A percentile compares a stretch with the other conserved stretches of the same genome.
Conservation (phyloP, 805 yeast species). For the Candida caryicola region DNA sequence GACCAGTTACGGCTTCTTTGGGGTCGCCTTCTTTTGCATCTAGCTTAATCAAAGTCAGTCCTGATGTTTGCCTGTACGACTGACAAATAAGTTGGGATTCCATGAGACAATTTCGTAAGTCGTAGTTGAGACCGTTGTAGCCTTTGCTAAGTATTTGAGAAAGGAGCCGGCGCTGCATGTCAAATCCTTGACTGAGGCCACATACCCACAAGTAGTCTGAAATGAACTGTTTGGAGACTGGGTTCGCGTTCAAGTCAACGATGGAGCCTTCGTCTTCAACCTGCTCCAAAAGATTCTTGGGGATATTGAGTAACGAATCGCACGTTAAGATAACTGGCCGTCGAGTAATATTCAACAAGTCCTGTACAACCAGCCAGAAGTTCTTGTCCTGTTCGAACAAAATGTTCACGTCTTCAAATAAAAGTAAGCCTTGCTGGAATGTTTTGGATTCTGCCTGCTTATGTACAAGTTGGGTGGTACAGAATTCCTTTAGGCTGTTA, state of each 20-base stretch:
- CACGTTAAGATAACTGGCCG: constrained; percentile 74
- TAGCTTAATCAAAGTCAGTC: background rate
- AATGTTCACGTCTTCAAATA: constrained; percentile 84
- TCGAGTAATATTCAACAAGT: constrained; percentile 56
- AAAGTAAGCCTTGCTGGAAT: constrained; percentile 62
- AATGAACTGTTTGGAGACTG: constrained; percentile 16
- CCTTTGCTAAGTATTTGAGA: constrained; percentile 21
- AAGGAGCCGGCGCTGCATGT: constrained; percentile 29
- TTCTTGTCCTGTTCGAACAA: constrained; percentile 73
- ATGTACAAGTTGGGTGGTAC: constrained; percentile 81
- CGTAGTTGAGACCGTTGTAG: constrained; percentile 24
- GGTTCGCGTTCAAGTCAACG: constrained; percentile 27
- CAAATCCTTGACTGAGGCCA: constrained; percentile 32
- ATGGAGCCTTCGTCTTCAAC: constrained; percentile 43
- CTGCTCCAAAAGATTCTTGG: constrained; percentile 44
- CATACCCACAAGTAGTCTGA: constrained; percentile 42
- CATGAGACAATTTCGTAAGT: constrained; percentile 48
- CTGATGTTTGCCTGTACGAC: background rate
- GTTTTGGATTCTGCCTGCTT: constrained; percentile 22
- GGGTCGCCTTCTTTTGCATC: background rate
- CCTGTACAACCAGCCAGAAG: constrained; percentile 74
- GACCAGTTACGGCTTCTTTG: constrained; percentile 3
- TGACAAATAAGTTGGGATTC: constrained; percentile 43
- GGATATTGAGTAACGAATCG: constrained; percentile 46
- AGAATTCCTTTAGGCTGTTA: constrained; percentile 66